Percentiles rank a stretch among this genome's conserved stretches.
Conservation (phyloP, 2,329 filamentous ascomycete species). For the Epichloe coenophiala region DNA sequence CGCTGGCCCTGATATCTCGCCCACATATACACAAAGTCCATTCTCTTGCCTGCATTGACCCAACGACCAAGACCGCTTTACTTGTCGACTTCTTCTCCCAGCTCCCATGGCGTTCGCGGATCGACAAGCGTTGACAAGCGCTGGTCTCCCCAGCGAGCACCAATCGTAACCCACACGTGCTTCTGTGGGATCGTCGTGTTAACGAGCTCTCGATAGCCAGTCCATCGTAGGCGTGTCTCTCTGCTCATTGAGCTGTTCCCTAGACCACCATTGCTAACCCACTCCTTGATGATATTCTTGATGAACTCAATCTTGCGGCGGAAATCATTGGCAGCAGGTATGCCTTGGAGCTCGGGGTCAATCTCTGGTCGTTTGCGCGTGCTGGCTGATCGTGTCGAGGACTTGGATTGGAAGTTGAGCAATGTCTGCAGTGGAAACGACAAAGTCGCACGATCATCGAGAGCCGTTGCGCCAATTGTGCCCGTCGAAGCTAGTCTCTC, state of each 20-base stretch:
- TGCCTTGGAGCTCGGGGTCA: slow-evolving; percentile 43
- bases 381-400: slow-evolving; percentile 30
- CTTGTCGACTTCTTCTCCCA: slow-evolving; percentile 35
- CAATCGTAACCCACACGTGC: slow-evolving; percentile 56
- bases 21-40: not conserved
- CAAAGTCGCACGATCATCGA: slow-evolving; percentile 57
- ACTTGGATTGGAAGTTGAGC: slow-evolving; percentile 49
- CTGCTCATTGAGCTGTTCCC: slow-evolving; percentile 50
- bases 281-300: slow-evolving; percentile 52
- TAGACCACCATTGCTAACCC: slow-evolving; percentile 55
- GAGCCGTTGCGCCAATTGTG: slow-evolving; percentile 55
- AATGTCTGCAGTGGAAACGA: slow-evolving; percentile 61
- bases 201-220: slow-evolving; percentile 41
- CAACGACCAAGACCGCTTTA: slow-evolving; percentile 6
- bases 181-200: slow-evolving; percentile 39
- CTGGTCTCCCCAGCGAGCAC: slow-evolving; percentile 46
- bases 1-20: not conserved
- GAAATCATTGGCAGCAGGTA: slow-evolving; percentile 61
- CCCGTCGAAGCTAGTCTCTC: slow-evolving; percentile 49
- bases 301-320: slow-evolving; percentile 64
- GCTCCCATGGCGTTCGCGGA: slow-evolving; percentile 36
- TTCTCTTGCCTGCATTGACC: not conserved
- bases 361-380: slow-evolving; percentile 47
- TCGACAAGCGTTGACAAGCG: slow-evolving; percentile 42
- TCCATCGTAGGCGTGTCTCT: slow-evolving; percentile 43